Percentiles rank a stretch among this genome's conserved stretches.
These are phyloP conservation scores for Pythium rhizo-oryzae DNA, from an alignment of 352 stramenopile species.

Conservation along the genomic window DNA sequence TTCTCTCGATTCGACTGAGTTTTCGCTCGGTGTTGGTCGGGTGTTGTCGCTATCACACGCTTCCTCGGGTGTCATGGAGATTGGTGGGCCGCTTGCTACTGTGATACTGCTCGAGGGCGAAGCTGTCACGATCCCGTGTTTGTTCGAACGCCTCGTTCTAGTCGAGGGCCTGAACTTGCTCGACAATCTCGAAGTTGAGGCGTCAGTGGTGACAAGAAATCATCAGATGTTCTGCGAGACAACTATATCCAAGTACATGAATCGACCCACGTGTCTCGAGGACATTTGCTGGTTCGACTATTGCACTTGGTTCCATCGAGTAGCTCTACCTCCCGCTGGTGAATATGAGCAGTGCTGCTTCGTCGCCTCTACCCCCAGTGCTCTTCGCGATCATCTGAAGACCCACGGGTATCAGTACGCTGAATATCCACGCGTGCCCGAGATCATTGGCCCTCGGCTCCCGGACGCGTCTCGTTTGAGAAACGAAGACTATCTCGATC, in stretches of 20 bases:
- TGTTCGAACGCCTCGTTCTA: conserved; percentile 26
- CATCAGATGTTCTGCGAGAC: conserved; percentile 23
- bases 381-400: no score
- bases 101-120: conserved; percentile 25
- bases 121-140: conserved; percentile 26
- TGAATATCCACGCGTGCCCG: conserved; percentile 21
- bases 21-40: no score
- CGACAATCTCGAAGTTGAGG: conserved; percentile 17
- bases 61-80: conserved; percentile 29
- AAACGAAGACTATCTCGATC: conserved; percentile 15
- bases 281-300: conserved; percentile 30
- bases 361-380: no score
- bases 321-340: no score
- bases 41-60: conserved; percentile 24
- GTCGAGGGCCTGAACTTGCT: conserved; percentile 28
- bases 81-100: conserved; percentile 29
- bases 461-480: conserved; percentile 12
- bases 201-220: conserved; percentile 15
- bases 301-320: no score
- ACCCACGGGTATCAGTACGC: conserved; percentile 13
- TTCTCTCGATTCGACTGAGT: no score
- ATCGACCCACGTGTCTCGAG: conserved; percentile 23
- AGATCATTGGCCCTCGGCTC: conserved; percentile 25
- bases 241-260: conserved; percentile 23
- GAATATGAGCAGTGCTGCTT: no score